Evolutionary conservation across 805 yeast species (phyloP).

Genomic region (Yamadazyma sp.): DNA sequence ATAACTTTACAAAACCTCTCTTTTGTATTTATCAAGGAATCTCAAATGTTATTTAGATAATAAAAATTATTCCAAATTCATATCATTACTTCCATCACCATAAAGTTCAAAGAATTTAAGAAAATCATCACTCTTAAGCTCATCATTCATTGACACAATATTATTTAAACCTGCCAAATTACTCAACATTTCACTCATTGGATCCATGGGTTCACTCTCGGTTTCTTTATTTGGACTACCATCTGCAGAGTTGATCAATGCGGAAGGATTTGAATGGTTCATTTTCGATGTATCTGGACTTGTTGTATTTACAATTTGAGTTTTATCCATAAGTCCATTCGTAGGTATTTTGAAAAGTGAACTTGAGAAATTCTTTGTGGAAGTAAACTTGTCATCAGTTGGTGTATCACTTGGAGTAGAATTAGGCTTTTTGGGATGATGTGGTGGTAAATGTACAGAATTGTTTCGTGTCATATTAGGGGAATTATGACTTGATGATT

Average conservation of each 20-base stretch:
- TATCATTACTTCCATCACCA: slow-evolving; percentile 21
- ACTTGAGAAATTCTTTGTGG: no score
- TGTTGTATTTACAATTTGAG: no score
- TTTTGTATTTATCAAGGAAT: no score
- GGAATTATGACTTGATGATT: slow-evolving; percentile 1
- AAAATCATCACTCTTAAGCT: slow-evolving; percentile 29
- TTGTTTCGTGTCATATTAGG: slow-evolving; percentile 3
- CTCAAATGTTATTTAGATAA: no score
- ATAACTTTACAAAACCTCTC: no score
- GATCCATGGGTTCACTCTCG: slow-evolving; percentile 3
- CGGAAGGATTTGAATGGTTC: slow-evolving; percentile 1
- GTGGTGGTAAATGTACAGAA: slow-evolving; percentile 2
- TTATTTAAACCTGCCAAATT: slow-evolving; percentile 6
- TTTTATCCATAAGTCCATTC: no score
- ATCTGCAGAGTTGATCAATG: neutral
- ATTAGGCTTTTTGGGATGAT: slow-evolving; percentile 2
- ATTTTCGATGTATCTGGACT: no score
- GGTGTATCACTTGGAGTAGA: no score
- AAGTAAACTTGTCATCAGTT: no score
- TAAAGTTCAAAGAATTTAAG: slow-evolving; percentile 33
- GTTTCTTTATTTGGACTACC: slow-evolving; percentile 1
- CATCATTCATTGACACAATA: slow-evolving; percentile 12
- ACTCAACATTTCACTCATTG: slow-evolving; percentile 3
- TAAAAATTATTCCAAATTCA: slow-evolving; percentile 4
- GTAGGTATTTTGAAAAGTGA: no score